These are phyloP conservation scores for Capillidium heterosporum DNA, from an alignment of 371 early-diverging fungal species.

Conservation along the genomic window DNA sequence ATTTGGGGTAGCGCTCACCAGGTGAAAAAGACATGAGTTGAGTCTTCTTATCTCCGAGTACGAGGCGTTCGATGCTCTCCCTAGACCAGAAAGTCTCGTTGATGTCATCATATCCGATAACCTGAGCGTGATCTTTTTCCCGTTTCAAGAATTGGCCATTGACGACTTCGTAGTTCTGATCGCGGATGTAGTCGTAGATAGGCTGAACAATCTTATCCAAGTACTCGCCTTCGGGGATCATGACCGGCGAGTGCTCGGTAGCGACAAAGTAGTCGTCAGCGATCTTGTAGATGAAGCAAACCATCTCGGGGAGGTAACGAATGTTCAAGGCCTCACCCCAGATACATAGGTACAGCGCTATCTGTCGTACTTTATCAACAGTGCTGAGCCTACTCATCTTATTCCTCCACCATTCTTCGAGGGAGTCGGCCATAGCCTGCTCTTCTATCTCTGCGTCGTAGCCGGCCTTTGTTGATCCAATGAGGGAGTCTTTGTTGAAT, in stretches of 20 bases:
- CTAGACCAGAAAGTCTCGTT: conserved; percentile 68
- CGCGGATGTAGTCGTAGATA: conserved; percentile 53
- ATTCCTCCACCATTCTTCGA: conserved; percentile 45
- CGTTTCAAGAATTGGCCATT: conserved; percentile 52
- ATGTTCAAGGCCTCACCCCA: conserved; percentile 79
- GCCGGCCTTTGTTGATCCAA: conserved; percentile 13
- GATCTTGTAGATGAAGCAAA: conserved; percentile 69
- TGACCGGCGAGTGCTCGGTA: background rate
- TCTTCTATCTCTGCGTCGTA: conserved; percentile 9
- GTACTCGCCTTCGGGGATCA: conserved; percentile 27
- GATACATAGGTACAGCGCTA: conserved; percentile 59
- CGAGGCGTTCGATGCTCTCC: conserved; percentile 13
- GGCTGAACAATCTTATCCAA: conserved; percentile 52
- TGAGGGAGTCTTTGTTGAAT: conserved; percentile 38
- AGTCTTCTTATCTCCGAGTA: conserved; percentile 22
- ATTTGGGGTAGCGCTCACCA: conserved; percentile 39
- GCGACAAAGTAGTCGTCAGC: conserved; percentile 36
- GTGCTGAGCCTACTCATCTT: conserved; percentile 53
- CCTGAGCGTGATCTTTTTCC: conserved; percentile 62
- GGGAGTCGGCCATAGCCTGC: conserved; percentile 20
- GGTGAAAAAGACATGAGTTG: conserved; percentile 34
- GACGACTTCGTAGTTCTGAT: conserved; percentile 50
- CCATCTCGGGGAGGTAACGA: conserved; percentile 58
- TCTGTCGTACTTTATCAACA: conserved; percentile 44
- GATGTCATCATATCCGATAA: conserved; percentile 76